Evolutionary conservation across 495 filamentous ascomycete genomes (phyloP).

Genomic region (Pyrenula massariospora): DNA sequence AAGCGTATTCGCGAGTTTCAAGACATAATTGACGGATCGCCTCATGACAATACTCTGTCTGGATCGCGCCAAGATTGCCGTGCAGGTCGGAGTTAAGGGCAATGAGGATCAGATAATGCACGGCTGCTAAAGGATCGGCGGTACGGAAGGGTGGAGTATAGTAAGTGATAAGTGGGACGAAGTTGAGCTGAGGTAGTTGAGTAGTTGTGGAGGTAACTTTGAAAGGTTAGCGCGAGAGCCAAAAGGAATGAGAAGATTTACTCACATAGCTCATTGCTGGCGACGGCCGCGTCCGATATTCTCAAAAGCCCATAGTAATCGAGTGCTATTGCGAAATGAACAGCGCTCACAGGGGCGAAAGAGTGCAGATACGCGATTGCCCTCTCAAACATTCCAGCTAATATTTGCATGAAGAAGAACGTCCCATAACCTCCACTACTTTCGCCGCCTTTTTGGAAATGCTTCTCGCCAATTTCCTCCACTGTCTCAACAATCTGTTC

Average conservation of each 20-base stretch:
- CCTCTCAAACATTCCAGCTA: constrained; percentile 91
- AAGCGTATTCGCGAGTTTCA: constrained; percentile 88
- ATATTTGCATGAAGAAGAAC: constrained; percentile 82
- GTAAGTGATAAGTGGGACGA: constrained; percentile 81
- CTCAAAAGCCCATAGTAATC: constrained; percentile 86
- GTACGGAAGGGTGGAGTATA: constrained; percentile 94
- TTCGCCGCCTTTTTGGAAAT: constrained; percentile 66
- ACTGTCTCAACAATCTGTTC: constrained; percentile 77
- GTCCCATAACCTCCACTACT: constrained; percentile 69
- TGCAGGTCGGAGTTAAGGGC: constrained; percentile 84
- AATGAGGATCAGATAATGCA: constrained; percentile 87
- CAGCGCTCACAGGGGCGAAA: constrained; percentile 79
- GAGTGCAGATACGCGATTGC: constrained; percentile 82
- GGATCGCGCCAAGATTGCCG: constrained; percentile 58
- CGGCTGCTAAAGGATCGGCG: constrained; percentile 71
- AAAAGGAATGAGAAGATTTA: constrained; percentile 9
- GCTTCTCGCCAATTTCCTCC: constrained; percentile 73
- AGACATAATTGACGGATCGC: constrained; percentile 90
- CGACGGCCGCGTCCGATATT: constrained; percentile 58
- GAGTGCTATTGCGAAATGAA: constrained; percentile 87
- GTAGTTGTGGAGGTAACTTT: constrained; percentile 60
- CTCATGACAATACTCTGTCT: constrained; percentile 78
- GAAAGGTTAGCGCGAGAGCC: constrained; percentile 18
- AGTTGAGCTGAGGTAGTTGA: constrained; percentile 80
- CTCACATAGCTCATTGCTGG: constrained; percentile 62